Base-by-base conservation (phyloP, 371 early-diverging fungal genomes). In the Neoconidiobolus thromboides region DNA sequence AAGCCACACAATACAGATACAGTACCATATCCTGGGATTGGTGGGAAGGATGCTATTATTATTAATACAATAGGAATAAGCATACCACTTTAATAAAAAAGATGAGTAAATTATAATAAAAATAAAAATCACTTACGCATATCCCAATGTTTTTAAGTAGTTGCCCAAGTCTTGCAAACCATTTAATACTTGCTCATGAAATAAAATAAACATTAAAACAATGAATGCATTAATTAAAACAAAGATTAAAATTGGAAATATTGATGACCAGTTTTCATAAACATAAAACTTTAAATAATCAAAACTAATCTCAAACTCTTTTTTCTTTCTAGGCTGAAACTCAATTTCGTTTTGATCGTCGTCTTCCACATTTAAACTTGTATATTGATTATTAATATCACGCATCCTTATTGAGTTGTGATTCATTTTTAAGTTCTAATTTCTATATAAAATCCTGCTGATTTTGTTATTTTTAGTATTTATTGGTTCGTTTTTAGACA, bases 1-100 rank as follows among this genome's bases (percentile, higher is more conserved):
- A 67, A 68, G 4, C 71, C 71, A 48, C 67, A 60, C 14, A 68
- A 46, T 41, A 60, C 43, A 10, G 60, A 43, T 2, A 62, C 5
- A 36, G 65, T 56, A 42, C 65, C 58, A 51, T 62, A 62, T 14
- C 65, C 65, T 43, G 62, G 62, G 15, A 65, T 48, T 38, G 60
- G 62, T 36, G 65, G 65, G 50, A 65, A 61, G 38, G 62, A 48
- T 10, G 65, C 46, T 36, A 58, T 9, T 14, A 55, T 43, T 3
- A 65, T 62, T n/a, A 62, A 50, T n/a, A 43, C 39, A 38, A 52
- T 46, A 14, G 62, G 48, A 10, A 65, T 54, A 12, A 62, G 7
- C 43, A 48, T 43, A 7, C 62, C 62, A 44, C 62, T 62, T 48
- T 6, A 15, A 43, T 42, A 12, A 9, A 10, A 42, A 43, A 55